Evolutionary conservation across 805 yeast genomes (phyloP), one percentile per base, ranked within the genome.

Genomic region (Cyberlindnera subsufficiens): DNA sequence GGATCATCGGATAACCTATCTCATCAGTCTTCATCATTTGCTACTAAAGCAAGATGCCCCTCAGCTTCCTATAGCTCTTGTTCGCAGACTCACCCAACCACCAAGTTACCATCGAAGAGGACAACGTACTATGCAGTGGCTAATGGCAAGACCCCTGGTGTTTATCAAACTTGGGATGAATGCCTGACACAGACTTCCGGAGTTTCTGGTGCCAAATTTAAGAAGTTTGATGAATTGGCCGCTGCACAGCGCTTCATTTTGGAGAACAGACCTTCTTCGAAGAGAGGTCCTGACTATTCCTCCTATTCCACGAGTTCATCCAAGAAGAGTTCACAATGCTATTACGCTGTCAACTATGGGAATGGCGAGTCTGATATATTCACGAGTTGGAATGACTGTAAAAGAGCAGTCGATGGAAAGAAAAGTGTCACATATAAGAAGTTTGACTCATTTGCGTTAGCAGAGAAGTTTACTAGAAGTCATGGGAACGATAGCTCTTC

Each of bases 121-220:
- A 17, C 13, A 8, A 16, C 30, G 8, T 74, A 51, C 49, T 80
- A 80, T 47, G 86, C 84, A 0, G 86, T 80, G 1, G 66, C 63
- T 10, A 63, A 61, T 6, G 86, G 87, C 2, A 63, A 30, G 14
- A 43, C 43, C 1, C 54, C 63, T 1, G 96, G 95, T 0, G 65
- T 87, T 1, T 87, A 64, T 58, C 51, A 42, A 6, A 61, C 59
- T 20, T 88, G 96, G 96, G 55, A 58, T 2, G 75, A 70, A 3
- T 78, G 83, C 46, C 64, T 71, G 41, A 43, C 49, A 0, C 74
- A 77, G 36, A 82, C 80, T 0, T 52, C 53, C 6, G 86, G 89
- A 1, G 38, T n/a, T n/a, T 22, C 18, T 7, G 50, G 50, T 42
- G 51, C 55, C 45, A 60, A 18, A 8, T 74, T 49, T 52, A 74